Conservation (phyloP, 1,139 yeast species). For the Saccharomyces hybrid region DNA sequence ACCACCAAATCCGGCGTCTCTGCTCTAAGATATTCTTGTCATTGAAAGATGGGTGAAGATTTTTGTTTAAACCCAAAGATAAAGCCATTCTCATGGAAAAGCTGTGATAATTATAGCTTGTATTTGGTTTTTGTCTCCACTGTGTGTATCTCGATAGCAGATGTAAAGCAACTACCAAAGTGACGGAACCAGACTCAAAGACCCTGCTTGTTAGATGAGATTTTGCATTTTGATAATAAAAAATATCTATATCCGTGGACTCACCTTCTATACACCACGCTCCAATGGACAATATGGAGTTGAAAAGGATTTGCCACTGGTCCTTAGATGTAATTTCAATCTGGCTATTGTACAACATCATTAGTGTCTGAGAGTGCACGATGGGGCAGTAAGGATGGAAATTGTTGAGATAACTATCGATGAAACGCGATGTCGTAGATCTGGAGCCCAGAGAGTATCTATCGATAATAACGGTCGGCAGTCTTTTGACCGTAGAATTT, state of each 20-base stretch:
- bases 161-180: conserved; percentile 46
- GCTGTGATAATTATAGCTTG: conserved; percentile 62
- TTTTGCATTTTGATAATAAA: conserved; percentile 48
- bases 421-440: conserved; percentile 27
- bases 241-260: conserved; percentile 41
- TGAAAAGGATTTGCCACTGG: conserved; percentile 46
- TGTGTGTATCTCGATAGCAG: conserved; percentile 54
- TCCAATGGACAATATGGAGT: conserved; percentile 53
- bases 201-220: conserved; percentile 35
- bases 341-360: conserved; percentile 40
- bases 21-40: conserved; percentile 32
- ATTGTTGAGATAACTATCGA: conserved; percentile 43
- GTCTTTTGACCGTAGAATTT: background rate
- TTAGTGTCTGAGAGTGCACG: conserved; percentile 47
- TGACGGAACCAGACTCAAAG: conserved; percentile 50
- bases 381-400: conserved; percentile 58
- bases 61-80: conserved; percentile 57
- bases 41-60: conserved; percentile 28
- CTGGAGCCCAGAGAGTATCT: conserved; percentile 18
- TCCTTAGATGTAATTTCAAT: conserved; percentile 38
- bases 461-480: conserved; percentile 8
- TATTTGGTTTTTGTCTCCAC: conserved; percentile 55
- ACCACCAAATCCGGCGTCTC: conserved; percentile 54
- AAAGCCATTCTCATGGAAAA: conserved; percentile 60
- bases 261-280: conserved; percentile 55